Conservation (phyloP, 345 rosid genomes). For the Syzygium aromaticum region DNA sequence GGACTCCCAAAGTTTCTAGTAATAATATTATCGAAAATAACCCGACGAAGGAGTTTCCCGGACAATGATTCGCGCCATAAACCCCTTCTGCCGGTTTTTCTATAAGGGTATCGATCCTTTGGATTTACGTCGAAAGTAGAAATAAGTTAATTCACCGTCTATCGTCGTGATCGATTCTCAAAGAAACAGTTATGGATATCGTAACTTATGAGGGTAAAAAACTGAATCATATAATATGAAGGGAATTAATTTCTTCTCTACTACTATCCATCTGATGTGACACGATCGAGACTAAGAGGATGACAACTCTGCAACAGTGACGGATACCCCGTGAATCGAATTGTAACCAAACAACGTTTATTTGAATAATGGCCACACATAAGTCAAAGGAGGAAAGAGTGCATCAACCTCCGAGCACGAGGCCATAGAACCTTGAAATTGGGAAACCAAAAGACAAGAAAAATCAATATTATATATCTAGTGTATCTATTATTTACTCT, state of each 20-base stretch:
- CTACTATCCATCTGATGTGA: background rate
- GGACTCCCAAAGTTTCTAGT: rapidly evolving
- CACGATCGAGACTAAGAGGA: background rate
- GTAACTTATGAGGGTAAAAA: background rate
- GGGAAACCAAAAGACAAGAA: background rate
- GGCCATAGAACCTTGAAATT: background rate
- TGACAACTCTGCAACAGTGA: background rate
- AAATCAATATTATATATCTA: background rate
- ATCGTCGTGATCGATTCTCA: background rate
- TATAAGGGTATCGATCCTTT: background rate
- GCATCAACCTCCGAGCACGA: background rate
- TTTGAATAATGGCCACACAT: background rate
- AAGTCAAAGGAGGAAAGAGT: background rate
- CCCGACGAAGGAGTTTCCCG: rapidly evolving
- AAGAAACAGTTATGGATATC: background rate
- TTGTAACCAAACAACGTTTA: background rate
- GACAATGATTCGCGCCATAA: background rate
- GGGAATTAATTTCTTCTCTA: background rate
- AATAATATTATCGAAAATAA: background rate
- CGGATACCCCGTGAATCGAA: background rate
- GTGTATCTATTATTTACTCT: too few relatives aligned
- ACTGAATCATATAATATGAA: background rate
- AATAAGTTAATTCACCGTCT: background rate
- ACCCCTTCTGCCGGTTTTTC: background rate
- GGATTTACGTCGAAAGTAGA: background rate